Conservation (phyloP, 225 moss, liverwort and hornwort genomes). For the Bryum argenteum region DNA sequence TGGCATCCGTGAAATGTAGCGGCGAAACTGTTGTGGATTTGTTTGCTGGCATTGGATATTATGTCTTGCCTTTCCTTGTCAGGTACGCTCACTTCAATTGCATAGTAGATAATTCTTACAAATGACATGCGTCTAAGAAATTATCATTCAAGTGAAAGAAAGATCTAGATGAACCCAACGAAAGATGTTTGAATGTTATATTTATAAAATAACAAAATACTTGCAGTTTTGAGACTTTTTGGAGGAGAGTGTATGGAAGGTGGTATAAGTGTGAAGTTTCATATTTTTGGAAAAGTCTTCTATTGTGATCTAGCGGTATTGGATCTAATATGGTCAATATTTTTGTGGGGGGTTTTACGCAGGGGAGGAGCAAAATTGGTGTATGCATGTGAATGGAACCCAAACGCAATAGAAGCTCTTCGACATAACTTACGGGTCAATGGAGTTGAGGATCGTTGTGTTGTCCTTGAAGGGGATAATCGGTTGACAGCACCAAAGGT, state of each 20-base stretch:
- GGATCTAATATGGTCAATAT: slow-evolving; percentile 2
- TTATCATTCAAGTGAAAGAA: not conserved
- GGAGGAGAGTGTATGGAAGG: no score
- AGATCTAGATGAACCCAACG: not conserved
- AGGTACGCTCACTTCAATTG: slow-evolving; percentile 52
- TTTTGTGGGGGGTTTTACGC: slow-evolving; percentile 7
- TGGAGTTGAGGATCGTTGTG: slow-evolving; percentile 63
- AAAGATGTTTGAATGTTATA: no score
- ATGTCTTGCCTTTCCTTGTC: slow-evolving; percentile 79
- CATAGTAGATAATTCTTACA: not conserved
- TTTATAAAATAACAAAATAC: no score
- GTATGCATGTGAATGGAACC: slow-evolving; percentile 96
- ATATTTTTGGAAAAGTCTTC: not conserved
- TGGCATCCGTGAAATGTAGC: slow-evolving; percentile 64
- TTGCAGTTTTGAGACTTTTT: no score
- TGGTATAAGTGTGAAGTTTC: not conserved
- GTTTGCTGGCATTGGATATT: slow-evolving; percentile 92
- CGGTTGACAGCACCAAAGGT: slow-evolving; percentile 75
- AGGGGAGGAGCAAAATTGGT: slow-evolving; percentile 79
- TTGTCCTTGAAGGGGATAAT: slow-evolving; percentile 91
- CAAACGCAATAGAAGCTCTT: slow-evolving; percentile 73
- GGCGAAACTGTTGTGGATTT: slow-evolving; percentile 82
- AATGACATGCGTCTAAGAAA: not conserved
- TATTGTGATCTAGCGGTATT: not conserved
- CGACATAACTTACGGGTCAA: slow-evolving; percentile 78